Conservation (phyloP, 306 rosid genomes). For the Fagus crenata region DNA sequence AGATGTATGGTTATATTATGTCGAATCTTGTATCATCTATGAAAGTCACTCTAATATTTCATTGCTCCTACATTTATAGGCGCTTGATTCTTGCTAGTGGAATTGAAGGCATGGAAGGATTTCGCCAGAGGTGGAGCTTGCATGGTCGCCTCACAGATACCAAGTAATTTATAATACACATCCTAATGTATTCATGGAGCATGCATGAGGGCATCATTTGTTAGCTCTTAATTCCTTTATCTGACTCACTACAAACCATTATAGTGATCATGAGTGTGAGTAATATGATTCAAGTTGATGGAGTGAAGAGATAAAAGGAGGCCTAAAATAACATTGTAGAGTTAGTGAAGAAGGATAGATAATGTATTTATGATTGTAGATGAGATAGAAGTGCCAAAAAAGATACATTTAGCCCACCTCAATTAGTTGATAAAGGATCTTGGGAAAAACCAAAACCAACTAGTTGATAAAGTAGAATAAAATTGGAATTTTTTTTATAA, state of each 20-base stretch:
- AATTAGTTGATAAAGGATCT: background rate
- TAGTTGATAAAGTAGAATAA: background rate
- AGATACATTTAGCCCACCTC: background rate
- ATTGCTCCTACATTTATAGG: slow-evolving; percentile 45
- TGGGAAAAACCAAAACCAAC: background rate
- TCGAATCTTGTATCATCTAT: slow-evolving; percentile 4
- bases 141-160: slow-evolving; percentile 87
- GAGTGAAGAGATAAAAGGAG: background rate
- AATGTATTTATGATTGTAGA: background rate
- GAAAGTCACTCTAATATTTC: slow-evolving; percentile 9
- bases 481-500: no score
- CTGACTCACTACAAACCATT: background rate
- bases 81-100: slow-evolving; percentile 96
- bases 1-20: slow-evolving; percentile 2
- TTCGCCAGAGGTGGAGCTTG: slow-evolving; percentile 91
- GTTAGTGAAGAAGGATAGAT: background rate
- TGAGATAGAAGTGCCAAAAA: background rate
- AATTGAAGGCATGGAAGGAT: slow-evolving; percentile 76
- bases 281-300: no score
- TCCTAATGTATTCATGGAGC: slow-evolving; percentile 26
- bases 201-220: slow-evolving; percentile 18
- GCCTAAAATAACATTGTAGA: background rate
- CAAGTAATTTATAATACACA: slow-evolving; percentile 50
- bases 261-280: background rate
- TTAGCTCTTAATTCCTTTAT: background rate